Evolutionary conservation across 306 rosid genomes (phyloP), one percentile per base, ranked within the genome.

Genomic region (Cucumis hystrix): DNA sequence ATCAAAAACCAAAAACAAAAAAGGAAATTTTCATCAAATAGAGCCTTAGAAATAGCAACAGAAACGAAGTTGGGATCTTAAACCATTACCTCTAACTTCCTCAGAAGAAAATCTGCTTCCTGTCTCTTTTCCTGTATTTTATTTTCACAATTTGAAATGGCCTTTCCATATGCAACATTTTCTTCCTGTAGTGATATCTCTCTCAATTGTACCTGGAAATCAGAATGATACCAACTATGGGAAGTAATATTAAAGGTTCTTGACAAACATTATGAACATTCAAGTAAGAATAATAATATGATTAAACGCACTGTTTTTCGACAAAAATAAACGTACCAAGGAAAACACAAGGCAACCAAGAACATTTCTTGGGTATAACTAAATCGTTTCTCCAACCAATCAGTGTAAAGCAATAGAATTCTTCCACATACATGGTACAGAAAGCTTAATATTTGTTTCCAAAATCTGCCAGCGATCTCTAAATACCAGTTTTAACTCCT

Each of bases 131-230:
- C 97, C 80, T 84, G 86, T 47, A 94, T 90, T 57, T 92, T 92
- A 67, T 77, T 77, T 77, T 90, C 90, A 30, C 89, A 94, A 79
- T 75, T 86, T 2, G 85, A 89, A 74, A 94, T 84, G 7, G 91
- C 92, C 45, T 80, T 83, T 51, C 88, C 87, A n/a, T 72, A 92
- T 13, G 89, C 97, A 35, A 79, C 86, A 78, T 92, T 95, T 83
- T 95, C 97, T 83, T 91, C 98, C 79, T 82, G 89, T 72, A 92
- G 83, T 1, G 96, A 87, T 79, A 82, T 80, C 87, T 92, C 93
- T 82, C 98, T 87, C 77, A 89, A 87, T 58, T 90, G 97, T 40
- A 94, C 97, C 98, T 94, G 87, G 47, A 17, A 52, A 73, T 10
- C 57, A 47, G 41, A 59, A 70, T 2, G 14, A 28, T 49, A 5